Conservation (phyloP, 768 basidiomycete species). For the Neoboletus brunneissimus region DNA sequence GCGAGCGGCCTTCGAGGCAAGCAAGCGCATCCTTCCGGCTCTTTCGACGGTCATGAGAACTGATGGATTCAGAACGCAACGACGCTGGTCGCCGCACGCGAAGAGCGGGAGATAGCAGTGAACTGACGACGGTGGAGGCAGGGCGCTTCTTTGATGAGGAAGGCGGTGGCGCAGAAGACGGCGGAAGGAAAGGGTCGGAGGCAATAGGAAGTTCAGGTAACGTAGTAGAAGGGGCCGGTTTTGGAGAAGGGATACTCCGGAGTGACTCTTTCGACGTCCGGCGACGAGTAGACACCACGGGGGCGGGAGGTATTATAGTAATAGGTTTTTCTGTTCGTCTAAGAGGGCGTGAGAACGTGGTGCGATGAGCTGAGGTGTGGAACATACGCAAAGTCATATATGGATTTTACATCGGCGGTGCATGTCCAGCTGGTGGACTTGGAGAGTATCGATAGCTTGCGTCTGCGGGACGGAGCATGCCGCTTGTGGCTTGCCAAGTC, state of each 20-base stretch:
- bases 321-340: constrained; percentile 29
- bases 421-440: constrained; percentile 33
- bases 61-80: constrained; percentile 37
- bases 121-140: constrained; percentile 20
- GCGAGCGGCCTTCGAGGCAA: constrained; percentile 54
- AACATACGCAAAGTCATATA: constrained; percentile 14
- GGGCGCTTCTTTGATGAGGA: constrained; percentile 7
- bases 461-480: constrained; percentile 38
- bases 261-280: constrained; percentile 42
- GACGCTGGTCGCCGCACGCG: constrained; percentile 16
- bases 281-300: constrained; percentile 17
- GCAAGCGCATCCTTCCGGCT: constrained; percentile 64
- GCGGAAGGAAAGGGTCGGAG: neutral
- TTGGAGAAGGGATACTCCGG: constrained; percentile 54
- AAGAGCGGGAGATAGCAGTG: constrained; percentile 12
- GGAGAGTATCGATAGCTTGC: constrained; percentile 32
- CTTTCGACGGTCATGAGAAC: constrained; percentile 42
- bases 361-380: neutral
- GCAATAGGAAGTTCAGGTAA: constrained; percentile 44
- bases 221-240: constrained; percentile 54
- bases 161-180: neutral
- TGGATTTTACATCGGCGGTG: constrained; percentile 9
- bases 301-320: constrained; percentile 13
- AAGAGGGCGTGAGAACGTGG: neutral
- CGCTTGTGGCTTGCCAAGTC: constrained; percentile 58